Base-by-base conservation (phyloP, 1,139 yeast genomes). In the Hyphopichia wangnamkhiaoensis region DNA sequence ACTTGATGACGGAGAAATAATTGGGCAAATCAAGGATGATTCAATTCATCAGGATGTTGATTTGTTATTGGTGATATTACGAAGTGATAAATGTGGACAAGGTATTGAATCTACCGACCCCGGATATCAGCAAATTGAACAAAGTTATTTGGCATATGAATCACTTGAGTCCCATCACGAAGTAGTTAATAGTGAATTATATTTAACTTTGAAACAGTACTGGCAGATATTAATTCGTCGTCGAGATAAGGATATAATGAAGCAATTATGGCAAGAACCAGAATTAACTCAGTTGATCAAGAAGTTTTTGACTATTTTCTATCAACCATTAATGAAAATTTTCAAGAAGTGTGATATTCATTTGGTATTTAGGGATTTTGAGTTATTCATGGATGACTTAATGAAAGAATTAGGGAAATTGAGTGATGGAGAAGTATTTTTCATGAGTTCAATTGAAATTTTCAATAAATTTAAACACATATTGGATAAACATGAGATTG, bases 211-310 rank as follows among this genome's bases (percentile, higher is more conserved):
- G 29, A 82, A 74, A 48, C 85, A 84, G 42, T 72, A 85, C 43
- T 77, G 86, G 63, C 82, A 78, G 46, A 62, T 86, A 17, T 76
- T 77, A 48, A 67, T 87, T 2, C 75, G 95, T 31, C 82, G 79
- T 43, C 77, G 80, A 33, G 98, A 91, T 56, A 89, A 88, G 57
- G 79, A 81, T 40, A 65, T 84, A 34, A 62, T 90, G 70, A 83
- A 82, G 49, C 81, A 82, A 53, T 62, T 91, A 34, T 88, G 96
- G 94, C 81, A 81, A 39, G 96, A 90, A 52, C 90, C 93, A 0
- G 87, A 84, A 50, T 66, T 94, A 31, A 80, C 90, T 18, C 72
- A 71, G 34, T 68, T 91, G 32, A 67, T 90, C 41, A 84, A 84
- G 48, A 87, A 86, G 40, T 68, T 88, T 29, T 72, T 91, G 31